Percentiles rank a stretch among this genome's conserved stretches.
Conservation (phyloP, 805 yeast species). For the Kazachstania taianensis region DNA sequence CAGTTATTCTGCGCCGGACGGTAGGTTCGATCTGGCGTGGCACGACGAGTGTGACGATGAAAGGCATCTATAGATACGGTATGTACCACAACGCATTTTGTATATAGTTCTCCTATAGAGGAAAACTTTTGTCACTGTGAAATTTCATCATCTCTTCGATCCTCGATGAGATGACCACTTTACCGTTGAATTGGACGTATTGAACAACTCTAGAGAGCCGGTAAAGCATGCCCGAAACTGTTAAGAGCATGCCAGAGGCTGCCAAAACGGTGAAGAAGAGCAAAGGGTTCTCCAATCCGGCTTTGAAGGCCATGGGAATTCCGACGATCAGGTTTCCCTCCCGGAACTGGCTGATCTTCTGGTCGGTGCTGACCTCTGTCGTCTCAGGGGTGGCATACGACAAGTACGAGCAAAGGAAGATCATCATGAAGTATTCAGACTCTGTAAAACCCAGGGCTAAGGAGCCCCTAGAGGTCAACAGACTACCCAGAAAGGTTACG, state of each 20-base stretch:
- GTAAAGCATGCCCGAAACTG: neutral
- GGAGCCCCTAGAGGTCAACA: constrained; percentile 36
- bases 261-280: neutral
- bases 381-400: constrained; percentile 79
- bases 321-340: constrained; percentile 72
- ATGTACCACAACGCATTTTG: neutral
- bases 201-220: too few relatives aligned
- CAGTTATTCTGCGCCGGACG: constrained; percentile 56
- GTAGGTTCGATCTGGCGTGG: constrained; percentile 70
- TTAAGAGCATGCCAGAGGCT: neutral
- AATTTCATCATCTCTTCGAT: too few relatives aligned
- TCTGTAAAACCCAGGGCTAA: constrained; percentile 46
- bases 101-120: neutral
- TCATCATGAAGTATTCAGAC: constrained; percentile 55
- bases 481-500: constrained; percentile 62
- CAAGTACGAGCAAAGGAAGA: constrained; percentile 55
- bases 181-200: too few relatives aligned
- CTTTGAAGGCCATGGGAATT: constrained; percentile 76
- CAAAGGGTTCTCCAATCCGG: constrained; percentile 45
- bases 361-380: constrained; percentile 54
- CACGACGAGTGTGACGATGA: constrained; percentile 21
- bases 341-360: constrained; percentile 86
- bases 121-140: too few relatives aligned
- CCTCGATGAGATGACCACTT: neutral
- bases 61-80: neutral